Evolutionary conservation across 176 grass and related monocot genomes (phyloP).

Genomic region (Phoenix dactylifera): DNA sequence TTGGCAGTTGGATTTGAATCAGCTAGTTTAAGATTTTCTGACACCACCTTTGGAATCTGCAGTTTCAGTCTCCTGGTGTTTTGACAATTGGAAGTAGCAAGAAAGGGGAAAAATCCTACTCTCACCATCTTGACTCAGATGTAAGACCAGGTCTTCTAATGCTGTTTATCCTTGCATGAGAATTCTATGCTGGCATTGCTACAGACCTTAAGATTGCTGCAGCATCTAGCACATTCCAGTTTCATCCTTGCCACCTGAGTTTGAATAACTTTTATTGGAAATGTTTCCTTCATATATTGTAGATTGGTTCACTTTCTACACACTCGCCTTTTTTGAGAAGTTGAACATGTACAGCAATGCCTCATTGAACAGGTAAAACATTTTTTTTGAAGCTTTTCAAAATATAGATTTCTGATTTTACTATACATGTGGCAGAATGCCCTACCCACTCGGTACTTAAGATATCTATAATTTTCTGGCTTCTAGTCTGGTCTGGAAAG

Average conservation of each 20-base stretch:
- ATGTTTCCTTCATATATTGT: conserved; percentile 25
- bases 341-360: conserved; percentile 98
- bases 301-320: conserved; percentile 98
- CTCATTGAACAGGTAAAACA: conserved; percentile 71
- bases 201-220: neutral
- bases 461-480: too few species aligned
- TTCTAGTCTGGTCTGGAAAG: too few species aligned
- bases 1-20: too few species aligned
- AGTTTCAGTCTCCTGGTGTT: conserved; percentile 95
- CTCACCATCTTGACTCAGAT: conserved; percentile 94
- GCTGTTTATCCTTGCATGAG: neutral
- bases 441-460: too few species aligned
- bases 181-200: neutral
- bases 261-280: conserved; percentile 2
- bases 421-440: too few species aligned
- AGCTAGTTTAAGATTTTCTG: too few species aligned
- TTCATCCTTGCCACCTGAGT: conserved; percentile 11
- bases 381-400: neutral
- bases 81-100: conserved; percentile 86
- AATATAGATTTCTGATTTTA: too few species aligned
- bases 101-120: conserved; percentile 99
- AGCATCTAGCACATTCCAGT: neutral
- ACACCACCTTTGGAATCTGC: neutral
- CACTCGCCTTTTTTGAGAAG: conserved; percentile 94
- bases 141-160: conserved; percentile 42